Conservation (phyloP, 352 stramenopile species). For the Thalassiosira sp. region DNA sequence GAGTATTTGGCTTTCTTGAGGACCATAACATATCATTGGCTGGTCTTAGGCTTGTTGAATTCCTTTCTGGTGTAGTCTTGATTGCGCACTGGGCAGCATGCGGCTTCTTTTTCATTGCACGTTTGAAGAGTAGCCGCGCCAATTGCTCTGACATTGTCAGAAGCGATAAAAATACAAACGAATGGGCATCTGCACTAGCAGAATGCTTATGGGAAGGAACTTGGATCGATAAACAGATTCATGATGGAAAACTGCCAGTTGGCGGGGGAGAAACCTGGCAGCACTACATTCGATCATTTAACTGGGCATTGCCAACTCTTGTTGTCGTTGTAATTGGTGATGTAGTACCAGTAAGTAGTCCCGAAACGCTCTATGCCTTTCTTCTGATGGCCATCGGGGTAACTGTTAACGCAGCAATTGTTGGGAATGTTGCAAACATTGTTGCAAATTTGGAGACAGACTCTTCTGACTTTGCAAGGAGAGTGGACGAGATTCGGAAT, state of each 20-base stretch:
- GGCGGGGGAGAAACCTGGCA: conserved; percentile 47
- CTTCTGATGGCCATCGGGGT: conserved; percentile 78
- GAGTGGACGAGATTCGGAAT: conserved; percentile 70
- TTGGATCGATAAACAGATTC: conserved; percentile 77
- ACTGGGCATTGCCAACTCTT: conserved; percentile 81
- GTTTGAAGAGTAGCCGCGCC: conserved; percentile 33
- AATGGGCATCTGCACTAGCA: not conserved
- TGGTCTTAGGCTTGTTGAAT: conserved; percentile 49
- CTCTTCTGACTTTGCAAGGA: conserved; percentile 60
- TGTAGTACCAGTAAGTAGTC: conserved; percentile 67
- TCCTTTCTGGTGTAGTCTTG: conserved; percentile 59
- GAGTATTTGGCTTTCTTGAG: conserved; percentile 47
- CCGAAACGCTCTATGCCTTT: conserved; percentile 77
- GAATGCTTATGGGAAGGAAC: conserved; percentile 59
- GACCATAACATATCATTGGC: conserved; percentile 46
- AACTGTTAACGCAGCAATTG: conserved; percentile 77
- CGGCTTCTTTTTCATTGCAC: conserved; percentile 59
- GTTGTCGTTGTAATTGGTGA: conserved; percentile 82
- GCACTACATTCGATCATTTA: conserved; percentile 72
- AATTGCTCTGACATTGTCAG: conserved; percentile 21
- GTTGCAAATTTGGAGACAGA: conserved; percentile 72
- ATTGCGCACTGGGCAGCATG: conserved; percentile 66
- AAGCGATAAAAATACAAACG: not conserved
- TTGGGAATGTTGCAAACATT: conserved; percentile 79
- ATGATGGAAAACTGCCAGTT: conserved; percentile 52